Base-by-base conservation (phyloP, 148 eudicot species). In the Selenicereus undatus region DNA sequence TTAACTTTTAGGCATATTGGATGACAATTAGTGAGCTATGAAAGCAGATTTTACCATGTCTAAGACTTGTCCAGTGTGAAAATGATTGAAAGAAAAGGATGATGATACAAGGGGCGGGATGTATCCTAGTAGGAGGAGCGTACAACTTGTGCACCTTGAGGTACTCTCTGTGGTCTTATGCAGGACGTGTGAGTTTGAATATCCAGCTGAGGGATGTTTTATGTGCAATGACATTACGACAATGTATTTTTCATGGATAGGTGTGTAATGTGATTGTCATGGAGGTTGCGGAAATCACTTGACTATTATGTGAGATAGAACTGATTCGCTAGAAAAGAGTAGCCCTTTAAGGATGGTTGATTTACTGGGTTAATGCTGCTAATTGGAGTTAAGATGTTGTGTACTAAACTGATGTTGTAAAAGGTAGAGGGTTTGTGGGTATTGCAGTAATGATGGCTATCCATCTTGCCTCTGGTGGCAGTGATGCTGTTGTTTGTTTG, bases 261-360 rank as follows among this genome's bases (percentile, higher is more conserved):
- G 36, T 50, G n/a, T 51, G 77, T 75, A 29, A 75, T 14, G 22
- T 26, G 29, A 30, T 39, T 13, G n/a, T 32, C 39, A 27, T 79
- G 13, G 51, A 66, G 76, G 56, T 79, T 43, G 26, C 52, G 69
- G 18, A 65, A 74, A 60, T 29, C 74, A 26, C 52, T 76, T 76
- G 72, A 74, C 20, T 74, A 32, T 26, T 30, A 52, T 75, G 42
- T 51, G 77, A 75, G 62, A 73, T 48, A 43, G 29, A 48, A 35
- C 27, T 64, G 68, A 32, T 27, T 3, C 26, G 71, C 77, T 51
- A 45, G n/a, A 75, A 75, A 52, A 5, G 35, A 45, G 56, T 54
- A 27, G 43, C 64, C 76, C 27, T 22, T 35, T 29, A 27, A 3
- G 52, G 62, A 75, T 1, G 17, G 42, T 52, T 75, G 43, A 18